phyloP scores from a whole-genome alignment of 768 basidiomycete species.

The Saitozyma sp. region DNA sequence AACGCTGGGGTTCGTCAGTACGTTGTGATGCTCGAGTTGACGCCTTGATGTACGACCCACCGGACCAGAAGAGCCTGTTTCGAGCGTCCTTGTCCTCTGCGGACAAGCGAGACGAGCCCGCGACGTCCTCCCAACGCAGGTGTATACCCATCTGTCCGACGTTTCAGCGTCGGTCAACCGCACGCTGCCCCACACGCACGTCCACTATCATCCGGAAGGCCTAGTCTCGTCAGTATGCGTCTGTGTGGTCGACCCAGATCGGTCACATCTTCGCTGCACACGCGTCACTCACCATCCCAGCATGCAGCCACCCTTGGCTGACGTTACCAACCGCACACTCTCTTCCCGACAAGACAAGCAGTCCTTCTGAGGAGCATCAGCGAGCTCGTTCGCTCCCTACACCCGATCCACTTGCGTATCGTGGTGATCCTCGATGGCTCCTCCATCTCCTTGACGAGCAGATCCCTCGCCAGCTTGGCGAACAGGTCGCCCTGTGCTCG shows the following conservation, averaged over 20 bases:
- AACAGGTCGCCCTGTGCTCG: slow-evolving; percentile 16
- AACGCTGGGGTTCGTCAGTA: slow-evolving; percentile 4
- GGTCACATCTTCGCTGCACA: neutral
- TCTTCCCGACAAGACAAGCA: slow-evolving; percentile 2
- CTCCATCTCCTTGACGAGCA: slow-evolving; percentile 17
- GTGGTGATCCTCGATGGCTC: slow-evolving; percentile 10
- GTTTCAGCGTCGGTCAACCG: neutral
- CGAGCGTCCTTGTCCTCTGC: slow-evolving; percentile 11
- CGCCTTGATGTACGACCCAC: too few species aligned
- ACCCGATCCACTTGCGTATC: neutral
- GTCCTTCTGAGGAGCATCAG: neutral
- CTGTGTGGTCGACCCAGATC: too few species aligned
- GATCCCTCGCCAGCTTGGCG: slow-evolving; percentile 17
- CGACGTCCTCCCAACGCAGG: slow-evolving; percentile 6
- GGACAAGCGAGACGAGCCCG: slow-evolving; percentile 9
- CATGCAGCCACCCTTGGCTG: slow-evolving; percentile 11
- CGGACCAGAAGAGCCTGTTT: slow-evolving; percentile 17
- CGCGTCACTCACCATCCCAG: slow-evolving; percentile 6
- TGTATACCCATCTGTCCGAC: slow-evolving; percentile 14
- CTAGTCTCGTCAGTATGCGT: neutral
- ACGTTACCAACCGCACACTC: slow-evolving; percentile 8
- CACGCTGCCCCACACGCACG: neutral
- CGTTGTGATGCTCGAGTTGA: too few species aligned
- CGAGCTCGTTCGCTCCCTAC: too few species aligned
- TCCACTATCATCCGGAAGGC: slow-evolving; percentile 23